These are phyloP conservation scores for Solanum tarapatanum DNA, from an alignment of 257 asterid species.

Conservation along the genomic window DNA sequence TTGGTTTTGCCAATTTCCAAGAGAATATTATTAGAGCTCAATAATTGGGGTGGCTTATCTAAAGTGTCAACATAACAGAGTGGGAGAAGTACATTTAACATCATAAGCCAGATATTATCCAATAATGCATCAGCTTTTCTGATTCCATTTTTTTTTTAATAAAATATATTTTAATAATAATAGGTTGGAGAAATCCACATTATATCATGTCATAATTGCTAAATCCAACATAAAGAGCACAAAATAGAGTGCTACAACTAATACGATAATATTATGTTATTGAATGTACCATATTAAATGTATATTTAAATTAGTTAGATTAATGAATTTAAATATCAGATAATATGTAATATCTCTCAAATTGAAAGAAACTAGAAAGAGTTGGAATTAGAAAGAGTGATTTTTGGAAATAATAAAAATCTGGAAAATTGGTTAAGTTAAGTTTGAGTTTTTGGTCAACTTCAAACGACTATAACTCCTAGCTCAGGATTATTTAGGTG, in stretches of 20 bases:
- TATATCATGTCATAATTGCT: neutral
- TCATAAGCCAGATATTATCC: slow-evolving; percentile 5
- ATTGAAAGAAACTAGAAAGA: too few species aligned
- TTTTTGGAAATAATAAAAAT: too few species aligned
- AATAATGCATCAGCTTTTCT: slow-evolving; percentile 4
- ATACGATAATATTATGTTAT: neutral
- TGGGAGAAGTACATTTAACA: slow-evolving; percentile 8
- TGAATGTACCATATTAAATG: neutral
- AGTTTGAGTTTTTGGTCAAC: too few species aligned
- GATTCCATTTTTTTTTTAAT: neutral
- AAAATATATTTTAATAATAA: neutral
- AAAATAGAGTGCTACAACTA: neutral
- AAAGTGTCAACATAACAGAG: slow-evolving; percentile 23
- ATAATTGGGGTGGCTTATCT: slow-evolving; percentile 24
- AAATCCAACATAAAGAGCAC: neutral
- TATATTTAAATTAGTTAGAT: neutral
- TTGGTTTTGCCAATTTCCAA: slow-evolving; percentile 4
- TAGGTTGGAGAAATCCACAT: neutral
- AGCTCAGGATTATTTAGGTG: too few species aligned
- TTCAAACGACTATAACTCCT: too few species aligned
- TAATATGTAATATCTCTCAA: too few species aligned
- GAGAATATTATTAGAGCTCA: slow-evolving; percentile 14
- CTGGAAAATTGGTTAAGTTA: too few species aligned
- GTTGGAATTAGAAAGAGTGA: too few species aligned
- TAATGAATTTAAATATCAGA: neutral